These are phyloP conservation scores for Amanita molliuscula DNA, from an alignment of 768 basidiomycete genomes.

Conservation along the genomic window DNA sequence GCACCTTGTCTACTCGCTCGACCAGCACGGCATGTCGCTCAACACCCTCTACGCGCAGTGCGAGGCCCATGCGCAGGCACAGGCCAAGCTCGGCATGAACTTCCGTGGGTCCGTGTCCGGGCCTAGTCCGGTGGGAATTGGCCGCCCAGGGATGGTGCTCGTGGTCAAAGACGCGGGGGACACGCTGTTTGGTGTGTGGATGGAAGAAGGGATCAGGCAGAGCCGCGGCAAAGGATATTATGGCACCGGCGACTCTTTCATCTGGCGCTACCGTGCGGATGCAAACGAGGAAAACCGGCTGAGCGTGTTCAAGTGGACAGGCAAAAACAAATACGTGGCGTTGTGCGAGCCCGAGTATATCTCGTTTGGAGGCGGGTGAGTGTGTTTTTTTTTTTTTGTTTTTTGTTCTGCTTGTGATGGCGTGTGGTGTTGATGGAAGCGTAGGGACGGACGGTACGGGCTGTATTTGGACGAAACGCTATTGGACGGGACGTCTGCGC, in stretches of 20 bases:
- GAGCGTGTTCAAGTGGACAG: slow-evolving; percentile 74
- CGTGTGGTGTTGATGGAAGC: not conserved
- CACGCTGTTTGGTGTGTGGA: slow-evolving; percentile 71
- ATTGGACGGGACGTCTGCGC: slow-evolving; percentile 73
- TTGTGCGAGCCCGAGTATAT: slow-evolving; percentile 73
- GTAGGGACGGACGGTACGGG: slow-evolving; percentile 82
- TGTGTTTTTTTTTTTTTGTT: slow-evolving; percentile 10
- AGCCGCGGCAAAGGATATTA: slow-evolving; percentile 63
- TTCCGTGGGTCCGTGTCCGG: too few species aligned
- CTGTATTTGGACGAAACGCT: slow-evolving; percentile 80
- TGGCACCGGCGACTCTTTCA: slow-evolving; percentile 85
- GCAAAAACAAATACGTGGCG: slow-evolving; percentile 83
- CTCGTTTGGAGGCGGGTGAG: slow-evolving; percentile 90
- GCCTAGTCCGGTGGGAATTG: not conserved
- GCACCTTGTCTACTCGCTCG: slow-evolving; percentile 81
- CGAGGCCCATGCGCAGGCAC: slow-evolving; percentile 24
- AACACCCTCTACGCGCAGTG: slow-evolving; percentile 75
- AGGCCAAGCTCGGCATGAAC: slow-evolving; percentile 25
- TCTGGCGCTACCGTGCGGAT: slow-evolving; percentile 53
- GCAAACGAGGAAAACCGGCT: slow-evolving; percentile 18
- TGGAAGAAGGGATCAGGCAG: slow-evolving; percentile 59
- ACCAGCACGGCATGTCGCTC: slow-evolving; percentile 91
- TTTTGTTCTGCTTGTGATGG: not conserved
- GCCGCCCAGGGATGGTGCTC: slow-evolving; percentile 27
- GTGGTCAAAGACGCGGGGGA: slow-evolving; percentile 56